These are phyloP conservation scores for Goffeauzyma gilvescens DNA, from an alignment of 768 basidiomycete genomes.

Conservation along the genomic window DNA sequence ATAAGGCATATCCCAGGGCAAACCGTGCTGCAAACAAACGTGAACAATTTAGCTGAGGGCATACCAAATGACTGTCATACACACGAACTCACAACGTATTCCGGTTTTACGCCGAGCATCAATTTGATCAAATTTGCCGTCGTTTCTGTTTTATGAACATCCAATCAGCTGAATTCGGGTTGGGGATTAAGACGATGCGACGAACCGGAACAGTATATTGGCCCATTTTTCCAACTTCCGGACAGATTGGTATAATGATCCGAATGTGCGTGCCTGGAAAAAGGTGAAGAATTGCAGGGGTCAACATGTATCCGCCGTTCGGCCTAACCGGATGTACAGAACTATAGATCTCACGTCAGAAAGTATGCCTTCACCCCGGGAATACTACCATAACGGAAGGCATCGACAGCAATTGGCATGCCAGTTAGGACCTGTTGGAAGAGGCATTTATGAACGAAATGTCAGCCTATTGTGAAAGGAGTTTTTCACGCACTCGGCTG, in stretches of 20 bases:
- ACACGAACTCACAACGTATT: conserved; percentile 46
- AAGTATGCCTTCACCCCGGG: conserved; percentile 81
- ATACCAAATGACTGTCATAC: no score
- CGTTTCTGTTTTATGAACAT: conserved; percentile 35
- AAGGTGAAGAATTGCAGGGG: no score
- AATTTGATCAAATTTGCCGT: conserved; percentile 82
- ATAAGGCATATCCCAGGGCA: conserved; percentile 60
- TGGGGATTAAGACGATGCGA: not conserved
- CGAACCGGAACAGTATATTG: conserved; percentile 74
- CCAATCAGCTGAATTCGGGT: not conserved
- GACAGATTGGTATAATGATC: conserved; percentile 90
- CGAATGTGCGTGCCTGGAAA: conserved; percentile 72
- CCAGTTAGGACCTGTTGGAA: conserved; percentile 46
- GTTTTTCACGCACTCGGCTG: not conserved
- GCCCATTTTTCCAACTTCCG: conserved; percentile 69
- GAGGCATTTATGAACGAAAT: not conserved
- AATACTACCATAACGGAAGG: conserved; percentile 81
- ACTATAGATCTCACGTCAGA: conserved; percentile 63
- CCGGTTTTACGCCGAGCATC: conserved; percentile 69
- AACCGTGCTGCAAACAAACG: conserved; percentile 37
- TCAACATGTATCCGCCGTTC: no score
- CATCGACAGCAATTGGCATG: conserved; percentile 96
- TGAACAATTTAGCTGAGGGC: not conserved
- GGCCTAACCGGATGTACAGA: no score
- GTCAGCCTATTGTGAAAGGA: not conserved